These are phyloP conservation scores for Pythium rishiriense DNA, from an alignment of 352 stramenopile genomes.

Conservation along the genomic window DNA sequence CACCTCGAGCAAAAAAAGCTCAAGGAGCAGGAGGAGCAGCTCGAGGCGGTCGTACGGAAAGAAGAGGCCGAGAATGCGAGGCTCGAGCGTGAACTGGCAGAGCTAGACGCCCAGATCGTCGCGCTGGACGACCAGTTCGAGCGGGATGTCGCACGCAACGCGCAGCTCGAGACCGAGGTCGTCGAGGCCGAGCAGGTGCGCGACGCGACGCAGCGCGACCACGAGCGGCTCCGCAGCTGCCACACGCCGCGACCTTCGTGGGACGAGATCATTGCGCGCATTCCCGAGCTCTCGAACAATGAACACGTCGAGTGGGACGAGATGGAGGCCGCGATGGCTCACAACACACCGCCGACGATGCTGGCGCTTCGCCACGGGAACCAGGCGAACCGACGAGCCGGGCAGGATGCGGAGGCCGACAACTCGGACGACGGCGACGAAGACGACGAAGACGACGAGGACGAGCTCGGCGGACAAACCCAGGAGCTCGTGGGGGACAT, in stretches of 20 bases:
- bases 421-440: conserved; percentile 5
- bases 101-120: conserved; percentile 36
- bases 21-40: conserved; percentile 44
- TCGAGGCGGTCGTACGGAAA: conserved; percentile 30
- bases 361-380: background rate
- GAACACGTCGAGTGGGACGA: conserved; percentile 61
- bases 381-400: conserved; percentile 6
- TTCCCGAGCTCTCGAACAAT: conserved; percentile 55
- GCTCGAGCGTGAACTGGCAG: conserved; percentile 44
- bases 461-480: conserved; percentile 24
- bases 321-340: conserved; percentile 11
- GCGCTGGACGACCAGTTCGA: conserved; percentile 42
- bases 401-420: background rate
- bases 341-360: conserved; percentile 1
- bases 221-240: conserved; percentile 40
- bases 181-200: conserved; percentile 28
- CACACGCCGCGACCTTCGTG: conserved; percentile 71
- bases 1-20: conserved; percentile 67
- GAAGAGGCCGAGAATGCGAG: conserved; percentile 42
- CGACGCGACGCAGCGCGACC: conserved; percentile 31
- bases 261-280: conserved; percentile 56
- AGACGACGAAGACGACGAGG: conserved; percentile 3
- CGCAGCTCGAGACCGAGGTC: conserved; percentile 22
- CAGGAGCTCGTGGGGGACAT: conserved; percentile 70
- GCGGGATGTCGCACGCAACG: conserved; percentile 33